Conservation (phyloP, 1,284 basidiomycete species). For the Ganoderma meredithae region DNA sequence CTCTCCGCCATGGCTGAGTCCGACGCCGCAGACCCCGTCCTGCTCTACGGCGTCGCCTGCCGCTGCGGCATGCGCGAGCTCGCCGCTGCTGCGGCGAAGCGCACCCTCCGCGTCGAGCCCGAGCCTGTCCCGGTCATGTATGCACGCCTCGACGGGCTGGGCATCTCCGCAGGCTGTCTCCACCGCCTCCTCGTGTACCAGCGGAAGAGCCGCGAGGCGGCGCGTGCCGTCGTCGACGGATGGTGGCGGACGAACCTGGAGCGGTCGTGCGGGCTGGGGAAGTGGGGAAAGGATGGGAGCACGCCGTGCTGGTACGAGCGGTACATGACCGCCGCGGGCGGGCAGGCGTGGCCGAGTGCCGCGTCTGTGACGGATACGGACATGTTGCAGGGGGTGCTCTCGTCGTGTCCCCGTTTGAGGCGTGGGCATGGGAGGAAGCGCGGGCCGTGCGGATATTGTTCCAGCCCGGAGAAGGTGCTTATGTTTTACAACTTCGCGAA, state of each 20-base stretch:
- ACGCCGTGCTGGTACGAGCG: conserved; percentile 19
- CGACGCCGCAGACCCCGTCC: conserved; percentile 13
- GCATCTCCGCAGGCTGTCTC: conserved; percentile 22
- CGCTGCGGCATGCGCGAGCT: conserved; percentile 18
- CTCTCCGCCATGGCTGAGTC: background rate
- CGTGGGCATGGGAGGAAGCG: background rate
- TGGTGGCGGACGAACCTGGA: conserved; percentile 14
- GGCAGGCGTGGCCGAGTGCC: conserved; percentile 15
- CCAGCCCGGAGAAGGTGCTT: conserved; percentile 6
- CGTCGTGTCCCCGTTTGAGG: background rate
- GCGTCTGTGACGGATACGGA: background rate
- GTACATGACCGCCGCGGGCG: conserved; percentile 13
- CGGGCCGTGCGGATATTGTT: conserved; percentile 10
- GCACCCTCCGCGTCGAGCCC: conserved; percentile 12
- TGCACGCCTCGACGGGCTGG: conserved; percentile 6
- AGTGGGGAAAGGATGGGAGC: background rate
- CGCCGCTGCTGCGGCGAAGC: conserved; percentile 17
- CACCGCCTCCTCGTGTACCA: conserved; percentile 31
- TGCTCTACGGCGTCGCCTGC: conserved; percentile 22
- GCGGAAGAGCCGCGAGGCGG: conserved; percentile 18
- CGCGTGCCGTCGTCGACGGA: conserved; percentile 13
- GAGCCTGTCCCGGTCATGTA: background rate
- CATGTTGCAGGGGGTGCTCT: conserved; percentile 9
- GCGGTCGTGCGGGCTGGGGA: conserved; percentile 5
- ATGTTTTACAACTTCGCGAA: conserved; percentile 16